Conservation (phyloP, 345 rosid species). For the Anacardium occidentale region DNA sequence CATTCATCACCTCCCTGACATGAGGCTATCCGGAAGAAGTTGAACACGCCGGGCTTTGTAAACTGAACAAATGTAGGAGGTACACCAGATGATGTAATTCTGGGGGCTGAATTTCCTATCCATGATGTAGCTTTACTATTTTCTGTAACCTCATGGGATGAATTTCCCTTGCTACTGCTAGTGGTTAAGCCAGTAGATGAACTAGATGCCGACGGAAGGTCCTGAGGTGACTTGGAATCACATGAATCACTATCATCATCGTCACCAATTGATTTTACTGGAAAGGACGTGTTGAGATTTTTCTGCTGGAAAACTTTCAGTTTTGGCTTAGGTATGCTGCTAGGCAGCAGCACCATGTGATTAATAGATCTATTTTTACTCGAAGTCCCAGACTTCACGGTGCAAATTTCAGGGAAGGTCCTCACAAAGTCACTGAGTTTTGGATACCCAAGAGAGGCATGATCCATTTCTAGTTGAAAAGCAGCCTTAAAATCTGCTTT, state of each 20-base stretch:
- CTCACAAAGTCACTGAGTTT: constrained; percentile 76
- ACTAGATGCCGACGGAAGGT: constrained; percentile 16
- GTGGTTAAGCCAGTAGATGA: constrained; percentile 23
- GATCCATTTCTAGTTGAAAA: constrained; percentile 67
- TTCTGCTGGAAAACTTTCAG: constrained; percentile 26
- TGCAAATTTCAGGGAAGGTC: constrained; percentile 56
- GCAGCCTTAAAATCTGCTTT: constrained; percentile 68
- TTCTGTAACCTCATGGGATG: constrained; percentile 8
- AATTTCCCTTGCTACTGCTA: constrained; percentile 10
- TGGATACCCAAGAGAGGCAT: constrained; percentile 66
- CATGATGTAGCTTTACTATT: constrained; percentile 1
- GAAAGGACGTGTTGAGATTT: constrained; percentile 6
- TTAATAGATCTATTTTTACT: constrained; percentile 46
- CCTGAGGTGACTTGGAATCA: constrained; percentile 20
- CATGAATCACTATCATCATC: constrained; percentile 18
- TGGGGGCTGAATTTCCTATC: constrained; percentile 12
- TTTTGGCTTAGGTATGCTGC: constrained; percentile 25
- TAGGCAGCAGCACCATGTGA: constrained; percentile 70
- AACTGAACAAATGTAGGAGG: constrained; percentile 21
- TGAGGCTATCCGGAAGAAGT: constrained; percentile 19
- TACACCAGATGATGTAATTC: constrained; percentile 9
- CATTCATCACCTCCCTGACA: constrained; percentile 10
- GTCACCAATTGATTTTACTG: constrained; percentile 9
- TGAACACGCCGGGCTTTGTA: constrained; percentile 28
- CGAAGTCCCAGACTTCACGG: constrained; percentile 30